Base-by-base conservation (phyloP, 371 early-diverging fungal species). In the Rhizomucor pusillus region DNA sequence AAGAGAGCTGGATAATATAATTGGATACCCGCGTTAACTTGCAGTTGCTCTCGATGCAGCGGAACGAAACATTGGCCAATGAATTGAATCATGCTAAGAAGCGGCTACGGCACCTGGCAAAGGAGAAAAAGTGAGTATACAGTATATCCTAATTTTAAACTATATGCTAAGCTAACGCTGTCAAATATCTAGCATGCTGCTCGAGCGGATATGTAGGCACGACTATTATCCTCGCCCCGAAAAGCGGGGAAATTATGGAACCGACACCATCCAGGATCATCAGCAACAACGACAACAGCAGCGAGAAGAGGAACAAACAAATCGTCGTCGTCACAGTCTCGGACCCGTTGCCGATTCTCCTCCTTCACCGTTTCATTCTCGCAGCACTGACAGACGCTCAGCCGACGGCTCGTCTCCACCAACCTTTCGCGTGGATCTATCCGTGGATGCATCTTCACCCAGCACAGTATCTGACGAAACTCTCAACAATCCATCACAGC, bases 41-140 rank as follows among this genome's bases (percentile, higher is more conserved):
- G 18, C 18, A 48, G 48, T 18, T 14, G 9, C 25, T 25, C 18
- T 47, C 13, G 12, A 19, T 20, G 13, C 40, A 75, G 82, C 71
- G 69, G 56, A 82, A 86, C 52, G 80, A 79, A 43, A 50, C 52
- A 9, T 62, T 86, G 40, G 57, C 62, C 20, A 54, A 66, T 33
- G 68, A 75, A 18, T 61, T 84, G 14, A 70, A 67, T 47, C 63
- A 54, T 23, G 72, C 76, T 20, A 66, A 73, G 24, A 66, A 73
- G 47, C 72, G 78, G 16, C 61, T 80, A 29, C 46, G 67, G 34
- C 68, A 69, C 29, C 57, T 85, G 11, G 70, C 77, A n/a, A 69
- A 71, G 24, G 83, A 85, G 52, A 80, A 82, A 65, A 71, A 62
- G 85, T 81, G 69, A 29, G 29, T 29, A n/a, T n/a, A n/a, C n/a